Evolutionary conservation across 768 basidiomycete species (phyloP), one percentile per base, ranked within the genome.

Genomic region (Trametes punicea): DNA sequence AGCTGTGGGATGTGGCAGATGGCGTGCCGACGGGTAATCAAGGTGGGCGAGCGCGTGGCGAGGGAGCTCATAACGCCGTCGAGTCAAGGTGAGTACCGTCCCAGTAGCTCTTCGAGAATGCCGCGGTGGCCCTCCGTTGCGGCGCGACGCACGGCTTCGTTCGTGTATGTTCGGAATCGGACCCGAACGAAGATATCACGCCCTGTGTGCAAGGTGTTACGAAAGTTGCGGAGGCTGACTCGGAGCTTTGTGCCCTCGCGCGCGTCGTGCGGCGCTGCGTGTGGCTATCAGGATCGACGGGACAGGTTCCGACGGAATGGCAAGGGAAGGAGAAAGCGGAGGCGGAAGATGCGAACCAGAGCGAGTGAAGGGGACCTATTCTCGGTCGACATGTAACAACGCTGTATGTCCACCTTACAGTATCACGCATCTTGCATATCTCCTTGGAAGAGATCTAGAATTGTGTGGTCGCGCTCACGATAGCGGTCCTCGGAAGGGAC

Each of bases 1-100:
- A 93, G 92, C 63, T 92, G 93, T 38, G 90, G 89, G 1, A 82
- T 93, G 36, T 99, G 96, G 96, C 90, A 93, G 66, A 91, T 97
- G 85, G 90, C 93, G 7, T 95, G 93, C 71, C 85, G 82, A 61
- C 79, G 93, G 47, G 88, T 93, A n/a, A 79, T 98, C 55, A 78
- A 81, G 56, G 77, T 86, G n/a, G 78, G 84, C 41, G 91, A 93
- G 69, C 78, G 82, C 21, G 76, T 87, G 5, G 84, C 87, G 53
- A 87, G 81, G 67, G 87, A 87, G 54, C 65, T 88, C 41, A 64
- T 73, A 38, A 38, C 33, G 16, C 47, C 40, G 44, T 38, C 40
- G 23, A 16, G 27, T 11, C 71, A 57, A 40, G 62, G 81, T 81
- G 61, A 71, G 57, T 58, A 46, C 34, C 52, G 33, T 20, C 51